Evolutionary conservation across 2,329 filamentous ascomycete genomes (phyloP).

Genomic region (Cladosporium sp.): DNA sequence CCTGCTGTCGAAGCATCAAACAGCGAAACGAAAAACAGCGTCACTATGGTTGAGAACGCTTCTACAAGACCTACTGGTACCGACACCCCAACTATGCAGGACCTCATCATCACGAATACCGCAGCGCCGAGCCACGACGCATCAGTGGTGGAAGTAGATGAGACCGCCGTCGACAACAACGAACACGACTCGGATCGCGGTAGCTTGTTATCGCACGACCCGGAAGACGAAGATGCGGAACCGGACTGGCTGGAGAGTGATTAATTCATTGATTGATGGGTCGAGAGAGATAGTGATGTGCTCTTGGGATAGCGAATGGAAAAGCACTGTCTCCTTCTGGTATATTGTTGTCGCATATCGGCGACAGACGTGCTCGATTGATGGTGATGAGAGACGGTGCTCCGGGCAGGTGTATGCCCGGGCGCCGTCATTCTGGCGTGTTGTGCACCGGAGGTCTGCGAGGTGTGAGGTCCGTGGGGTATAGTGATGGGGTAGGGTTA

Average conservation of each 20-base stretch:
- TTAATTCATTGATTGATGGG: conserved; percentile 29
- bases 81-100: not conserved
- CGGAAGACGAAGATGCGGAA: conserved; percentile 65
- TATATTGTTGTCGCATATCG: not conserved
- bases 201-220: conserved; percentile 61
- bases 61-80: not conserved
- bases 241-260: conserved; percentile 60
- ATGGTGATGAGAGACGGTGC: not conserved
- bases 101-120: not conserved
- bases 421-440: not conserved
- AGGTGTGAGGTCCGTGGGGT: not conserved
- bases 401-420: not conserved
- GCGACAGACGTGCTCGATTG: not conserved
- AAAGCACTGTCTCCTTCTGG: not conserved
- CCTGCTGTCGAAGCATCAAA: not conserved
- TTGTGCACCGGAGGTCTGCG: not conserved
- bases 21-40: not conserved
- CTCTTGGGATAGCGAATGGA: not conserved
- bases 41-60: not conserved
- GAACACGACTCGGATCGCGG: conserved; percentile 44
- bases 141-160: not conserved
- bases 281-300: not conserved
- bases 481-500: not conserved
- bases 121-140: not conserved
- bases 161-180: not conserved